Evolutionary conservation across 495 filamentous ascomycete genomes (phyloP).

Genomic region (Annulohypoxylon moriforme): DNA sequence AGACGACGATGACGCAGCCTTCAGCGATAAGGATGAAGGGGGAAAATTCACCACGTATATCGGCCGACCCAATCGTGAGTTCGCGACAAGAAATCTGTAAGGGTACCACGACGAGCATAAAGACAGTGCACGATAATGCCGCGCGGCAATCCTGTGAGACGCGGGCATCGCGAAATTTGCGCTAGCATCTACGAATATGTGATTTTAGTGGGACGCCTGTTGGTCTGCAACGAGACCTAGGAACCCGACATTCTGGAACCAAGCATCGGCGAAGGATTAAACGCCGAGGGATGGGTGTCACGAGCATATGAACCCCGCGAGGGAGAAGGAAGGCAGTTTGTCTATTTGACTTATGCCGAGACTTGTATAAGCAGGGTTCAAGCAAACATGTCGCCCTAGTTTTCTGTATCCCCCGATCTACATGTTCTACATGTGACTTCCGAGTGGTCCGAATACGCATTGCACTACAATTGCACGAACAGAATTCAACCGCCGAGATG

Average conservation of each 20-base stretch:
- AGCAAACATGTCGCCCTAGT: slow-evolving; percentile 34
- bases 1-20: slow-evolving; percentile 39
- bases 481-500: background rate
- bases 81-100: slow-evolving; percentile 36
- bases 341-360: slow-evolving; percentile 34
- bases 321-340: slow-evolving; percentile 17
- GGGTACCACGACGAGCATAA: background rate
- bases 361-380: slow-evolving; percentile 24
- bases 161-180: slow-evolving; percentile 9
- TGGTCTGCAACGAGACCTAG: slow-evolving; percentile 15
- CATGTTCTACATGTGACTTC: slow-evolving; percentile 35
- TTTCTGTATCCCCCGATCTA: background rate
- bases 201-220: slow-evolving; percentile 23
- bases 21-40: slow-evolving; percentile 29
- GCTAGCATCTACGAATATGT: slow-evolving; percentile 16
- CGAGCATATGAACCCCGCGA: slow-evolving; percentile 18
- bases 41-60: slow-evolving; percentile 42
- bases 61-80: slow-evolving; percentile 28
- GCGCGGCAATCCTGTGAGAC: slow-evolving; percentile 33
- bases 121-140: slow-evolving; percentile 5
- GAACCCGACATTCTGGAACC: slow-evolving; percentile 24
- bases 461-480: background rate
- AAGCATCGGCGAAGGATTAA: slow-evolving; percentile 21
- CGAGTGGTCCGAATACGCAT: slow-evolving; percentile 32
- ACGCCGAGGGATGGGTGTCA: slow-evolving; percentile 15